Percentiles rank a stretch among this genome's conserved stretches.
Conservation (phyloP, 306 rosid species). For the Spatholobus suberectus region DNA sequence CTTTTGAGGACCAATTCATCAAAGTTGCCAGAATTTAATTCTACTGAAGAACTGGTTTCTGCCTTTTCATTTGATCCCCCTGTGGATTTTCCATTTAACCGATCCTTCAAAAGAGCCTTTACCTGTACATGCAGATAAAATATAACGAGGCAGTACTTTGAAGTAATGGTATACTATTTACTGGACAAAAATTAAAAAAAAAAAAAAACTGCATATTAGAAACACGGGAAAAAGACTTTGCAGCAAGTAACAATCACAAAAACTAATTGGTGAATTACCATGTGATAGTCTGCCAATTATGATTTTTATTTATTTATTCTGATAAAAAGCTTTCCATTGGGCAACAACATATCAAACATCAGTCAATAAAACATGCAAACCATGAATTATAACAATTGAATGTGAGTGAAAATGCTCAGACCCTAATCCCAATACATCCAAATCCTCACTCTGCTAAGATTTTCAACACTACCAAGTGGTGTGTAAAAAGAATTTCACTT, state of each 20-base stretch:
- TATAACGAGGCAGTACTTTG: conserved; percentile 6
- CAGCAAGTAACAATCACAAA: not conserved
- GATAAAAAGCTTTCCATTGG: not conserved
- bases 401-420: not conserved
- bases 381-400: not conserved
- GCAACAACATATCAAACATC: not conserved
- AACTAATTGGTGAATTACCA: conserved; percentile 3
- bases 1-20: conserved; percentile 87
- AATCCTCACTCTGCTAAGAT: not conserved
- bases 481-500: not conserved
- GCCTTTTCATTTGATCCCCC: conserved; percentile 80
- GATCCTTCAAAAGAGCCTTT: conserved; percentile 84
- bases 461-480: not conserved
- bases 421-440: not conserved
- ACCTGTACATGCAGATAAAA: conserved; percentile 58
- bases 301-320: not conserved
- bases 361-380: conserved; percentile 7
- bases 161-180: not conserved
- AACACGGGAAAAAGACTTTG: not conserved
- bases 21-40: conserved; percentile 78
- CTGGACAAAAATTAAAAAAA: too few relatives aligned
- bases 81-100: conserved; percentile 82
- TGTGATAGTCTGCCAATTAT: not conserved
- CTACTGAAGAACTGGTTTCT: conserved; percentile 79
- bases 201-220: not conserved